Percentiles rank a stretch among this genome's conserved stretches.
These are phyloP conservation scores for Vickermania ingenoplastis DNA, from an alignment of 208 protist genomes.

Conservation along the genomic window DNA sequence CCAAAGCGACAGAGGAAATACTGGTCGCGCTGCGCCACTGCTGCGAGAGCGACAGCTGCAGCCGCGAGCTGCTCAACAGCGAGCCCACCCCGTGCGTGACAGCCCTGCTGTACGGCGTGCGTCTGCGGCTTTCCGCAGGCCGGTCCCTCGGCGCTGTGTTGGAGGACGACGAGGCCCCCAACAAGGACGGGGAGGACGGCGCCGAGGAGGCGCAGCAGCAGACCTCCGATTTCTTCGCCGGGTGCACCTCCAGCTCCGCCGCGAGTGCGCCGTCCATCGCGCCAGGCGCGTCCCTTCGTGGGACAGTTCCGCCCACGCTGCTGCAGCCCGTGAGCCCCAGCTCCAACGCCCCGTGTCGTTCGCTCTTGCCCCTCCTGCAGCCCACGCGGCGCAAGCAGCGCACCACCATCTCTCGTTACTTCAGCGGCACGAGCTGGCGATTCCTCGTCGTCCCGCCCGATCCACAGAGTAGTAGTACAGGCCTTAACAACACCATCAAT, in stretches of 20 bases:
- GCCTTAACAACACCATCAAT: background rate
- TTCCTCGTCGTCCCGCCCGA: too few relatives aligned
- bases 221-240: background rate
- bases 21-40: slow-evolving; percentile 43
- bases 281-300: too few relatives aligned
- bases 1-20: slow-evolving; percentile 25
- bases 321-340: background rate
- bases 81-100: slow-evolving; percentile 61
- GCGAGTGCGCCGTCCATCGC: too few relatives aligned
- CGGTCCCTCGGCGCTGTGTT: slow-evolving; percentile 14
- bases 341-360: background rate
- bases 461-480: too few relatives aligned
- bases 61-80: slow-evolving; percentile 38
- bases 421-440: background rate
- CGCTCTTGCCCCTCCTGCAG: background rate
- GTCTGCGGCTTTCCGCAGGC: slow-evolving; percentile 41
- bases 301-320: too few relatives aligned
- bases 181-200: background rate
- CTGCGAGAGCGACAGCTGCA: slow-evolving; percentile 31
- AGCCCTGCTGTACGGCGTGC: slow-evolving; percentile 64
- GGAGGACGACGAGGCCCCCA: slow-evolving; percentile 19
- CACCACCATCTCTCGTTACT: background rate
- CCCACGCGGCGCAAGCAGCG: background rate
- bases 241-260: background rate
- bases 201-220: background rate